These are phyloP conservation scores for Metarhizium sp. DNA, from an alignment of 2,329 filamentous ascomycete species.

Conservation along the genomic window DNA sequence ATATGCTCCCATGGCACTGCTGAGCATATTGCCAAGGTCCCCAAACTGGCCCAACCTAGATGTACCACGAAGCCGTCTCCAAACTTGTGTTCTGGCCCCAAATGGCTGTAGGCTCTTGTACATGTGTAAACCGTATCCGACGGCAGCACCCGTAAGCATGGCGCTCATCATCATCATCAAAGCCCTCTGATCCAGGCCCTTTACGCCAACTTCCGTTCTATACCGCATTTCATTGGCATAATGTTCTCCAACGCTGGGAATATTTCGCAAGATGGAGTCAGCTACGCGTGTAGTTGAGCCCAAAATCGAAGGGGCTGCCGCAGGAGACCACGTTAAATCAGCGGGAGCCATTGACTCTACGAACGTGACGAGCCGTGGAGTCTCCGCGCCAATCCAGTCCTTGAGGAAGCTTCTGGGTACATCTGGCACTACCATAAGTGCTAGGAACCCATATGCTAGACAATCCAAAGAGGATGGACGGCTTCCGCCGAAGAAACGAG, in stretches of 20 bases:
- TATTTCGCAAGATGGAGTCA: slow-evolving; percentile 24
- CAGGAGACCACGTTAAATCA: slow-evolving; percentile 1
- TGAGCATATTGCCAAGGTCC: slow-evolving; percentile 36
- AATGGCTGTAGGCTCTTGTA: slow-evolving; percentile 35
- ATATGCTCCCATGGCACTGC: slow-evolving; percentile 21
- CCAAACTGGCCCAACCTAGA: slow-evolving; percentile 33
- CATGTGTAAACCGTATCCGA: slow-evolving; percentile 28
- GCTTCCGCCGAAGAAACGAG: slow-evolving; percentile 22
- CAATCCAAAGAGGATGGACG: slow-evolving; percentile 53
- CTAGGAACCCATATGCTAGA: slow-evolving; percentile 69
- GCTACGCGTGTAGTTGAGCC: slow-evolving; percentile 20
- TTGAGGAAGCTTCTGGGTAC: slow-evolving; percentile 33
- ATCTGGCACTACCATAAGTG: slow-evolving; percentile 52
- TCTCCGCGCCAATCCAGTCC: slow-evolving; percentile 28
- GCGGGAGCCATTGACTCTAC: slow-evolving; percentile 20
- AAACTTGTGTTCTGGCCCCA: slow-evolving; percentile 34
- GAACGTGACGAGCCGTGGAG: slow-evolving; percentile 21
- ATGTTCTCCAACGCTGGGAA: slow-evolving; percentile 24
- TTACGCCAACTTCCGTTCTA: slow-evolving; percentile 22
- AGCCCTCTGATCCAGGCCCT: slow-evolving; percentile 22
- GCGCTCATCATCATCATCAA: slow-evolving; percentile 22
- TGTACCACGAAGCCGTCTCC: slow-evolving; percentile 23
- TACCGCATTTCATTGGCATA: slow-evolving; percentile 28
- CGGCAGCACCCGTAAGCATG: slow-evolving; percentile 26
- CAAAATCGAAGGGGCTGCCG: slow-evolving; percentile 9